Evolutionary conservation across 305 asterid species (phyloP), one percentile per base, ranked within the genome.

Genomic region (Ilex paraguariensis): DNA sequence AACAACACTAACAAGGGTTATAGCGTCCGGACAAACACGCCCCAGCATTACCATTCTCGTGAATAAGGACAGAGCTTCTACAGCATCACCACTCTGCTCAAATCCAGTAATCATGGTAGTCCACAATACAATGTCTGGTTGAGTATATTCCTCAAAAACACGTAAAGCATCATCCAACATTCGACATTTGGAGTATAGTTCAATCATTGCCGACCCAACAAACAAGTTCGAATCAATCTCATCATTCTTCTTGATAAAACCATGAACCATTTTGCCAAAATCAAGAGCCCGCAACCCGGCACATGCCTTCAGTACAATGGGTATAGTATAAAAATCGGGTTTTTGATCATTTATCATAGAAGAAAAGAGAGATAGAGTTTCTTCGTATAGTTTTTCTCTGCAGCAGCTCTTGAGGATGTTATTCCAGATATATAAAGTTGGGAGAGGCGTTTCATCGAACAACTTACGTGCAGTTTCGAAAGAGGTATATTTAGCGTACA

Each of bases 81-180:
- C 55, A 62, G 80, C 81, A 51, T 70, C 57, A 39, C 77, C 71
- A 12, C 74, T 86, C 73, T 79, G 87, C 73, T 79, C 81, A 61
- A 36, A 88, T 17, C 82, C 91, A 17, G 90, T 73, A 13, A 91
- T 62, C 67, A 91, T 68, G 4, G 88, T 66, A 59, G 90, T 83
- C 94, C 94, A 86, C 56, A 81, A 72, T 60, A 91, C 95, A 32
- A 85, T 62, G 66, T 88, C 96, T 9, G 90, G 91, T 44, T 70
- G 59, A 16, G 72, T 33, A 75, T 75, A 79, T 74, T 88, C 95
- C 58, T 83, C 86, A 57, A 91, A 91, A 66, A 76, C 82, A 15
- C 67, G 39, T 36, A 73, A 31, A 21, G 95, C 91, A 57, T 78
- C 82, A 6, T 65, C 81, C 84, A 80, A 58, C 6, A 53, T 13